These are phyloP conservation scores for Yamadazyma membranifaciens DNA, from an alignment of 1,139 yeast genomes.

Conservation along the genomic window DNA sequence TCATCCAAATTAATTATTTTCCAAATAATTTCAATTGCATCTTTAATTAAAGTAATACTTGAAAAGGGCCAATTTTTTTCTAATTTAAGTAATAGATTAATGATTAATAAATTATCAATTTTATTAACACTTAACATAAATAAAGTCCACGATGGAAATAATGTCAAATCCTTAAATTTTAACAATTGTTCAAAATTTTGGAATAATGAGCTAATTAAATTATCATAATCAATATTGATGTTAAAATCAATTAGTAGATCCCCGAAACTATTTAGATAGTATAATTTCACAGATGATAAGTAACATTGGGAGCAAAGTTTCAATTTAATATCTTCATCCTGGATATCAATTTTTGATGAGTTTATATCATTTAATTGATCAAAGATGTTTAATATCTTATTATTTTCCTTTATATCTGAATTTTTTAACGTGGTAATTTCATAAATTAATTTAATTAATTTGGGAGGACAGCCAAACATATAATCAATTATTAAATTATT, in stretches of 20 bases:
- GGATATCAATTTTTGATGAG: neutral
- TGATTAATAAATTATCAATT: constrained; percentile 10
- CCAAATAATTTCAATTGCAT: constrained; percentile 27
- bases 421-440: constrained; percentile 8
- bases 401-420: neutral
- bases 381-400: constrained; percentile 1
- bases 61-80: constrained; percentile 23
- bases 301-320: constrained; percentile 12
- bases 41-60: constrained; percentile 16
- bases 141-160: constrained; percentile 27
- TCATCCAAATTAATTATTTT: constrained; percentile 19
- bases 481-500: constrained; percentile 19
- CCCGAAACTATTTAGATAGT: constrained; percentile 2
- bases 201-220: neutral
- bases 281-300: constrained; percentile 10
- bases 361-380: constrained; percentile 5
- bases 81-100: constrained; percentile 16
- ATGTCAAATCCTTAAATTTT: constrained; percentile 2
- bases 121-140: constrained; percentile 18
- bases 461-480: constrained; percentile 29
- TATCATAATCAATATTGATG: neutral
- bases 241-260: neutral
- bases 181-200: neutral
- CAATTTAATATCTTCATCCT: constrained; percentile 5
- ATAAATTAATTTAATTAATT: constrained; percentile 19